These are phyloP conservation scores for Epichloe glyceriae DNA, from an alignment of 2,329 filamentous ascomycete species.

Conservation along the genomic window DNA sequence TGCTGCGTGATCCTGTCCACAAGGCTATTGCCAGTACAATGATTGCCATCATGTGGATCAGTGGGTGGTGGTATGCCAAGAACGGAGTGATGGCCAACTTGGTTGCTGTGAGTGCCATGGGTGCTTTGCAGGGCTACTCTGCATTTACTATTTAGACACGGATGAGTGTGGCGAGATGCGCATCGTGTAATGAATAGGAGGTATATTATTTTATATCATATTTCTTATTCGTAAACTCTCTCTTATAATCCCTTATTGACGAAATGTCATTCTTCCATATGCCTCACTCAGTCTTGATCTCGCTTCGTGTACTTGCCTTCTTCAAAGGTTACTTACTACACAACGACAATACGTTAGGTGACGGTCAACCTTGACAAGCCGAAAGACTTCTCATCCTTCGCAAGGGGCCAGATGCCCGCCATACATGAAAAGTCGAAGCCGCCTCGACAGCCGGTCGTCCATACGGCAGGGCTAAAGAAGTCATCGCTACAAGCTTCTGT, in stretches of 20 bases:
- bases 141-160: conserved; percentile 2
- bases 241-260: too few species aligned
- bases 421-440: conserved; percentile 21
- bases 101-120: conserved; percentile 5
- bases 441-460: conserved; percentile 16
- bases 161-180: conserved; percentile 16
- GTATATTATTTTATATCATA: too few species aligned
- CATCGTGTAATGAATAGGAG: not conserved
- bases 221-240: too few species aligned
- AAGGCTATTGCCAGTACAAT: conserved; percentile 7
- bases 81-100: conserved; percentile 4
- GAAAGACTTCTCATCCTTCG: too few species aligned
- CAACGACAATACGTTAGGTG: not conserved
- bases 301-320: conserved; percentile 16
- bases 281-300: too few species aligned
- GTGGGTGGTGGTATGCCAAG: conserved; percentile 7
- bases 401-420: not conserved
- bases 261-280: too few species aligned
- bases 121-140: conserved; percentile 8
- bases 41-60: conserved; percentile 7
- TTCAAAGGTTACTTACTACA: conserved; percentile 15
- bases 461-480: conserved; percentile 17
- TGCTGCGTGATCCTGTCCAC: conserved; percentile 7
- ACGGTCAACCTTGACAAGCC: not conserved
- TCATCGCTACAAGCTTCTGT: conserved; percentile 16